These are phyloP conservation scores for Pulveroboletus sp. DNA, from an alignment of 768 basidiomycete genomes.

Conservation along the genomic window DNA sequence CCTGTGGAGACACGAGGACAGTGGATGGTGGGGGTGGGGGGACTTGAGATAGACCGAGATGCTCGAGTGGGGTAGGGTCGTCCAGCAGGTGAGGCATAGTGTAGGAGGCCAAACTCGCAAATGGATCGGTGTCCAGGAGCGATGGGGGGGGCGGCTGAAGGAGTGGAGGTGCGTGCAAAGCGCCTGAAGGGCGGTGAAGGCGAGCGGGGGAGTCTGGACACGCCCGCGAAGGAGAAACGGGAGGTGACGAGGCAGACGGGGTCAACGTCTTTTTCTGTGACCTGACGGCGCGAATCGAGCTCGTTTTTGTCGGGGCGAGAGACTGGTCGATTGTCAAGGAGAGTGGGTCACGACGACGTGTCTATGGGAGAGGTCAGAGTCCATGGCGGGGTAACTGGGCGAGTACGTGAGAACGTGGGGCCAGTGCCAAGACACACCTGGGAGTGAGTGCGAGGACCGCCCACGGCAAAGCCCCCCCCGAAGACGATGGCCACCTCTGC, in stretches of 20 bases:
- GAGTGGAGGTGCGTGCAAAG: not conserved
- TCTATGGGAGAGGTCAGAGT: not conserved
- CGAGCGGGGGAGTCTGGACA: slow-evolving; percentile 12
- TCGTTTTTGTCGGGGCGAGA: not conserved
- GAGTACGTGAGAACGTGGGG: not conserved
- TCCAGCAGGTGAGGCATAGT: not conserved
- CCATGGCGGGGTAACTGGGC: not conserved
- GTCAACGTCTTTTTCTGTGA: not conserved
- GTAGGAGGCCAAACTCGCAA: slow-evolving; percentile 47
- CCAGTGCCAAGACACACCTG: not conserved
- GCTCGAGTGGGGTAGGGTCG: not conserved
- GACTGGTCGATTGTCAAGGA: not conserved
- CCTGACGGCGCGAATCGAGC: not conserved
- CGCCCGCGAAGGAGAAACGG: slow-evolving; percentile 7
- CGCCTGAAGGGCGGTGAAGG: not conserved
- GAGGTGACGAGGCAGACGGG: not conserved
- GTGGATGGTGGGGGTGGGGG: slow-evolving; percentile 8
- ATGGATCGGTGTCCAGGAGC: slow-evolving; percentile 68
- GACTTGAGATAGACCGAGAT: slow-evolving; percentile 6
- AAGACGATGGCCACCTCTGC: not conserved
- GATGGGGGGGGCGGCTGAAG: slow-evolving; percentile 5
- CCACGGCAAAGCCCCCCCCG: too few species aligned
- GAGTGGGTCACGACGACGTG: not conserved
- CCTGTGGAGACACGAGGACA: slow-evolving; percentile 13
- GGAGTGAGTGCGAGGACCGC: not conserved